Conservation (phyloP, 371 early-diverging fungal species). For the Encephalitozoon hellem region DNA sequence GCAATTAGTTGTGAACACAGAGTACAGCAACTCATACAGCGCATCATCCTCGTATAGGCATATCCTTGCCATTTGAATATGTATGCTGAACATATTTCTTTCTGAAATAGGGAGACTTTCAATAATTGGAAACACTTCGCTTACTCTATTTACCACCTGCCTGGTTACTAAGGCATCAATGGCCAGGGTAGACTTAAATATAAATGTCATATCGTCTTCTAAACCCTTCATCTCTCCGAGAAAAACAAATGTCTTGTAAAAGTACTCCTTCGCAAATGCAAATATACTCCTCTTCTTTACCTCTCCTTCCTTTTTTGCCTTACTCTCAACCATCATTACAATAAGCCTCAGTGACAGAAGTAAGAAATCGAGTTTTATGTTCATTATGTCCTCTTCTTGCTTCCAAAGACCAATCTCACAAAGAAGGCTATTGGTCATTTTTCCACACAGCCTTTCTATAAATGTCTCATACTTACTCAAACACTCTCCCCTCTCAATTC, state of each 20-base stretch:
- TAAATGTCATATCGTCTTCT: slow-evolving; percentile 4
- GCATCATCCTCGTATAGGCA: not conserved
- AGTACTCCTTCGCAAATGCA: not conserved
- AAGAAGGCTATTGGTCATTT: not conserved
- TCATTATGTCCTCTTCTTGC: not conserved
- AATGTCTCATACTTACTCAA: not conserved
- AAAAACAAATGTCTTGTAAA: not conserved
- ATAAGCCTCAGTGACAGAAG: not conserved
- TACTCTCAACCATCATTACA: not conserved
- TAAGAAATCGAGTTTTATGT: not conserved
- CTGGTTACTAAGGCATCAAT: not conserved
- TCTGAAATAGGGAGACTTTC: not conserved
- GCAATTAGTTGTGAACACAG: slow-evolving; percentile 4
- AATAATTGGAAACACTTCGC: not conserved
- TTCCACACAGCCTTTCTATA: not conserved
- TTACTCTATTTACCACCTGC: not conserved
- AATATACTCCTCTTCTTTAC: not conserved
- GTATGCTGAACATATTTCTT: not conserved
- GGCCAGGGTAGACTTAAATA: not conserved
- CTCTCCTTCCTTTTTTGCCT: not conserved
- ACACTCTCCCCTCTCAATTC: not conserved
- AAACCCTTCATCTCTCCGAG: not conserved
- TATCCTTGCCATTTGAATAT: not conserved
- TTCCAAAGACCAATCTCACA: not conserved
- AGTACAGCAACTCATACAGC: not conserved